Evolutionary conservation across 768 basidiomycete genomes (phyloP).

Genomic region (Symmetrospora coprosmae): DNA sequence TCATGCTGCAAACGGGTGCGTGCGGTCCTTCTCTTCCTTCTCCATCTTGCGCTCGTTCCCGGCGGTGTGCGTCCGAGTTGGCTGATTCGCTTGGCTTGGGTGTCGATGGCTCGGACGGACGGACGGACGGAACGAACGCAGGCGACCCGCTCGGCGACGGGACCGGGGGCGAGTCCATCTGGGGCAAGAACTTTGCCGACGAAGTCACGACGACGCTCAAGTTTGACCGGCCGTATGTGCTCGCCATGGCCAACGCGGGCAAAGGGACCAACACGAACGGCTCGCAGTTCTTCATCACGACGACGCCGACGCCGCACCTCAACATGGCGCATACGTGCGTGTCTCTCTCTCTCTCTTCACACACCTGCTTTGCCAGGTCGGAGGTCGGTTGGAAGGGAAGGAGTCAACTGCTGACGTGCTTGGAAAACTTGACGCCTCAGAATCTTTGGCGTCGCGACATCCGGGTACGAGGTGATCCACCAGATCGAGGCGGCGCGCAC

Average conservation of each 20-base stretch:
- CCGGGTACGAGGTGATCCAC: slow-evolving; percentile 76
- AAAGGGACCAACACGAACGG: slow-evolving; percentile 84
- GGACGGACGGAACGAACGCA: neutral
- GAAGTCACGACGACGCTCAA: slow-evolving; percentile 78
- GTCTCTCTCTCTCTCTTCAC: neutral
- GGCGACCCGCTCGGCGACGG: slow-evolving; percentile 94
- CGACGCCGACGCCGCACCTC: slow-evolving; percentile 28
- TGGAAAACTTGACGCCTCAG: neutral
- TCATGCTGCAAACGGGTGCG: slow-evolving; percentile 40
- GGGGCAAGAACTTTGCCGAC: slow-evolving; percentile 93
- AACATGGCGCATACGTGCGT: slow-evolving; percentile 32
- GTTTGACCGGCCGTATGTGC: slow-evolving; percentile 80
- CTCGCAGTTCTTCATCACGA: slow-evolving; percentile 37
- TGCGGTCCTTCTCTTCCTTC: neutral
- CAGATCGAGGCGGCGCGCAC: slow-evolving; percentile 44
- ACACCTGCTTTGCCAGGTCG: slow-evolving; percentile 19
- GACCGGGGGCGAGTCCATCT: slow-evolving; percentile 75
- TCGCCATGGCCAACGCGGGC: slow-evolving; percentile 84
- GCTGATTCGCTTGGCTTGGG: no score
- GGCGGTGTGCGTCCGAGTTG: slow-evolving; percentile 10
- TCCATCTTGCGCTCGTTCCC: neutral
- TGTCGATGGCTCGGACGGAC: slow-evolving; percentile 43
- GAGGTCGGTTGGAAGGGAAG: no score
- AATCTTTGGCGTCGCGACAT: slow-evolving; percentile 79
- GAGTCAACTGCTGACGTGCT: neutral